These are phyloP conservation scores for Fusarium annulatum DNA, from an alignment of 2,329 filamentous ascomycete genomes.

Conservation along the genomic window DNA sequence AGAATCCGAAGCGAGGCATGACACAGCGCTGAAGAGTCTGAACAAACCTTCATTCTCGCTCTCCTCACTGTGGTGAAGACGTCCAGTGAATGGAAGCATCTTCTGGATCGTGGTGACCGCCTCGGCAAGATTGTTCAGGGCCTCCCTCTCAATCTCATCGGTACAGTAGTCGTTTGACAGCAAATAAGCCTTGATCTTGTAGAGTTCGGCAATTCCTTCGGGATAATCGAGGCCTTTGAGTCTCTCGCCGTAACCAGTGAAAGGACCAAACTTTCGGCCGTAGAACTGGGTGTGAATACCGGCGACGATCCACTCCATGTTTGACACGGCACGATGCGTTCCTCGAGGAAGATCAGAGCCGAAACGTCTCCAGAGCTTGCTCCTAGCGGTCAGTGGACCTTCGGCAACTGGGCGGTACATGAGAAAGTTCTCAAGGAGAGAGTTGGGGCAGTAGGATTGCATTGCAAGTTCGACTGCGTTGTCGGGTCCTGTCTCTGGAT, in stretches of 20 bases:
- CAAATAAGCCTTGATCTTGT: not conserved
- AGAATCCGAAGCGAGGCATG: not conserved
- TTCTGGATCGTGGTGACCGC: not conserved
- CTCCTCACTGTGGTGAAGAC: fast-evolving
- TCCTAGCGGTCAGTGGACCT: not conserved
- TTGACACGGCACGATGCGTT: not conserved
- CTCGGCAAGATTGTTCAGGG: not conserved
- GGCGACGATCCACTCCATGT: slow-evolving; percentile 16
- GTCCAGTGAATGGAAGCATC: not conserved
- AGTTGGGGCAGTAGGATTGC: not conserved
- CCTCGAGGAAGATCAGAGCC: slow-evolving; percentile 2
- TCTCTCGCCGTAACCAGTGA: not conserved
- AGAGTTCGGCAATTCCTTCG: not conserved
- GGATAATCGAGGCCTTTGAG: not conserved
- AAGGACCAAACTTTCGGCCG: not conserved
- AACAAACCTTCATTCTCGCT: not conserved
- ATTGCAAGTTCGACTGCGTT: slow-evolving; percentile 24
- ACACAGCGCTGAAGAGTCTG: slow-evolving; percentile 2
- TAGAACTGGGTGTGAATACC: not conserved
- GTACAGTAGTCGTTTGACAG: not conserved
- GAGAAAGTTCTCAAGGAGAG: slow-evolving; percentile 4
- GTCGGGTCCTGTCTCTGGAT: not conserved
- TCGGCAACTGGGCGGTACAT: not conserved
- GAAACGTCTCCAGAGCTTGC: not conserved
- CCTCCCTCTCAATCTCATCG: not conserved